Conservation (phyloP, 768 basidiomycete species). For the Clitopilus hobsonii region DNA sequence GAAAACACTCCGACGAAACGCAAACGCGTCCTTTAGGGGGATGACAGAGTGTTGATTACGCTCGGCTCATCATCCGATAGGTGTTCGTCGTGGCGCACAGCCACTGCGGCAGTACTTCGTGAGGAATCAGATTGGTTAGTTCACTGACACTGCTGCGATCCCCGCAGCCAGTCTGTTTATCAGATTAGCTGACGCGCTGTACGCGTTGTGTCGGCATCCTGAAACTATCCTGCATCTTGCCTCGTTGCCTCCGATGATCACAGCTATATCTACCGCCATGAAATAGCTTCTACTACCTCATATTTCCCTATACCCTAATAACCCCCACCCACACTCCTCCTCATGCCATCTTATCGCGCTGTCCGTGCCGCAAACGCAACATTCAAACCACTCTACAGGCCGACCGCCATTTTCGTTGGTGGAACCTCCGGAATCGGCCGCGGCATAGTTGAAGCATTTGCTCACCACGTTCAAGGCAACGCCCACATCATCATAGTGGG, state of each 20-base stretch:
- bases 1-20: not conserved
- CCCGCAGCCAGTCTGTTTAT: not conserved
- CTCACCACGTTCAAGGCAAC: conserved; percentile 35
- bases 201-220: not conserved
- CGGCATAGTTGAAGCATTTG: conserved; percentile 39
- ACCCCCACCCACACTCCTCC: conserved; percentile 1
- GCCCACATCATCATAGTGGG: conserved; percentile 46
- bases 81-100: no score
- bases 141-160: no score
- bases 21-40: not conserved
- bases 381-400: conserved; percentile 6
- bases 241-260: not conserved
- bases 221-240: not conserved
- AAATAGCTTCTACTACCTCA: not conserved
- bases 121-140: no score
- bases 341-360: not conserved
- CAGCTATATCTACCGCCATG: not conserved
- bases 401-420: conserved; percentile 32
- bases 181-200: not conserved
- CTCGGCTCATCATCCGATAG: no score
- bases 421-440: conserved; percentile 41
- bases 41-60: no score
- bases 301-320: not conserved
- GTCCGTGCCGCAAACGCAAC: not conserved
- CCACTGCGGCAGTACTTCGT: not conserved